Evolutionary conservation across 805 yeast genomes (phyloP).

Genomic region (Metschnikowia peoriensis): DNA sequence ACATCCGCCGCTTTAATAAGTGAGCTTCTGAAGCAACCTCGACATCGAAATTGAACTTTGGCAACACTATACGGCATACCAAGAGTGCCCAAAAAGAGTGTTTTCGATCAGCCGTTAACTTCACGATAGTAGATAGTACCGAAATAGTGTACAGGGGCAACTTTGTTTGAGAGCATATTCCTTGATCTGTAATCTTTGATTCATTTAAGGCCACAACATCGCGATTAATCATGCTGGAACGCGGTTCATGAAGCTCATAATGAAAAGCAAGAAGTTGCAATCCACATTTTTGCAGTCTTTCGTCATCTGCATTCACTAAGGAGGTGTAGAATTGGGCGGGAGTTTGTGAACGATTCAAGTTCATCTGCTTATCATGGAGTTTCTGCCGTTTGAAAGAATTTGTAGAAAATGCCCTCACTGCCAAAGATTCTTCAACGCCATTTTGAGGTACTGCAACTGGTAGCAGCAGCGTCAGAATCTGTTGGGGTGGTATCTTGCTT

Average conservation of each 20-base stretch:
- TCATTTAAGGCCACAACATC: background rate
- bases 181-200: background rate
- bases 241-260: constrained; percentile 13
- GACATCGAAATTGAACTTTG: background rate
- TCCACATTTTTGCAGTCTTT: constrained; percentile 18
- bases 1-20: background rate
- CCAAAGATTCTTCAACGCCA: background rate
- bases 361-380: background rate
- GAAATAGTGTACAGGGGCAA: background rate
- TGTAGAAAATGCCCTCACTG: constrained; percentile 2
- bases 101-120: constrained; percentile 5
- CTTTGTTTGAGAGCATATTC: too few relatives aligned
- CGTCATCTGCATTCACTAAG: constrained; percentile 21
- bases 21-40: background rate
- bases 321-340: constrained; percentile 25
- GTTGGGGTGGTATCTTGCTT: constrained; percentile 9
- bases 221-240: background rate
- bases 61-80: constrained; percentile 13
- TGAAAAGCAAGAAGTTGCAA: constrained; percentile 31
- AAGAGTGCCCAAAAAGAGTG: constrained; percentile 27
- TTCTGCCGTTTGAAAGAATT: constrained; percentile 27
- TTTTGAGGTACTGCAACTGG: background rate
- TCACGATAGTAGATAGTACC: background rate
- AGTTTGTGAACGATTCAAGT: constrained; percentile 6
- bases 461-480: background rate